Evolutionary conservation across 2,329 filamentous ascomycete species (phyloP).

Genomic region (Penicillium brevicompactum): DNA sequence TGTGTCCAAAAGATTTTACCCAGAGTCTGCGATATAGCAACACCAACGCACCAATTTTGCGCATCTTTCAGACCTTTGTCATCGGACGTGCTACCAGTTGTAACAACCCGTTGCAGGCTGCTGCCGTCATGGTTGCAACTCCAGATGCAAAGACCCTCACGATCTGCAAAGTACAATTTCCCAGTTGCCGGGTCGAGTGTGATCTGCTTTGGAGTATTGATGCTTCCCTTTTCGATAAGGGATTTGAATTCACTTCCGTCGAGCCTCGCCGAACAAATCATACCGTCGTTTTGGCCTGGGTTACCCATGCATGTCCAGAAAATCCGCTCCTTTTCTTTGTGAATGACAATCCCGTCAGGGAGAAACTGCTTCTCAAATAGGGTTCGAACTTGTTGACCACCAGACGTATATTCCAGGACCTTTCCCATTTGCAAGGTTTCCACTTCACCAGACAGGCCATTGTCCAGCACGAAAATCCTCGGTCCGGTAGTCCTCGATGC

Average conservation of each 20-base stretch:
- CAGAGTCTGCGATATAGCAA: background rate
- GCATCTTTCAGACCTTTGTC: background rate
- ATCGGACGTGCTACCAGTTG: background rate
- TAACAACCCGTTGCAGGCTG: background rate
- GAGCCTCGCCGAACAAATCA: background rate
- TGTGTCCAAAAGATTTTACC: background rate
- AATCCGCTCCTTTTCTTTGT: background rate
- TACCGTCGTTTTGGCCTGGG: background rate
- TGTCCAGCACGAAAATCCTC: background rate
- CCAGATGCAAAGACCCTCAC: background rate
- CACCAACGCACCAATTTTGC: background rate
- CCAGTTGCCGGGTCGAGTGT: background rate
- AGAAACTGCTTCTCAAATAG: background rate
- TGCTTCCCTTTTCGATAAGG: background rate
- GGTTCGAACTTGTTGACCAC: background rate
- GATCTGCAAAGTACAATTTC: background rate
- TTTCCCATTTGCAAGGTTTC: background rate
- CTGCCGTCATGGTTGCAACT: background rate
- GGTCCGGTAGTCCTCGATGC: background rate
- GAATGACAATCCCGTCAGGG: background rate
- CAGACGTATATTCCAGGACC: background rate
- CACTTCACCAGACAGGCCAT: background rate
- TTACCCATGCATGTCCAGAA: background rate
- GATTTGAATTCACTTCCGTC: background rate
- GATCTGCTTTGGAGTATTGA: background rate